Percentiles rank a stretch among this genome's conserved stretches.
Evolutionary conservation across 2,329 filamentous ascomycete genomes (phyloP).

Genomic region (Penicillium janthinellum): DNA sequence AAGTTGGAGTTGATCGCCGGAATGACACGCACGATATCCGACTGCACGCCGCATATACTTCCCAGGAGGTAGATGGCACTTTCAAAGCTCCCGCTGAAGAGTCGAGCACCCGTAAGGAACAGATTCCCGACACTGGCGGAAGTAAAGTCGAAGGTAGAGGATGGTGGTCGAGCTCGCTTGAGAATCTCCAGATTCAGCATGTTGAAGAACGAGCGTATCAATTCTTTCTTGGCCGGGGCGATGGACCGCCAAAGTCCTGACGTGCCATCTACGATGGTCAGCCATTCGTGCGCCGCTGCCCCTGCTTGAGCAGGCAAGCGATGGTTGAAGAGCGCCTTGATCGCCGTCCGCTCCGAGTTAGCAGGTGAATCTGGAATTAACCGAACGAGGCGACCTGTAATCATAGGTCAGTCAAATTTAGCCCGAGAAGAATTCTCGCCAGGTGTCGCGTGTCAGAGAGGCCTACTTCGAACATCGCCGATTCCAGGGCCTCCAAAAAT

Average conservation of each 20-base stretch:
- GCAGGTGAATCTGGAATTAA: constrained; percentile 72
- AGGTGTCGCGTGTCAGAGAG: not conserved
- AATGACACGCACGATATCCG: constrained; percentile 71
- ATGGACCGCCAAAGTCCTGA: constrained; percentile 74
- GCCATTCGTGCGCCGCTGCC: constrained; percentile 76
- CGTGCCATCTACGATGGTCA: constrained; percentile 81
- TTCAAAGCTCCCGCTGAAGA: constrained; percentile 92
- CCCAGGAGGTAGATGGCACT: constrained; percentile 87
- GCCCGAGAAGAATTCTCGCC: not conserved
- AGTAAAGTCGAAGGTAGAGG: constrained; percentile 75
- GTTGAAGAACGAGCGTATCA: constrained; percentile 76
- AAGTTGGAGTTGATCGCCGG: constrained; percentile 95
- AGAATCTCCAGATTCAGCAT: constrained; percentile 76
- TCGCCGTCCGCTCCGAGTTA: constrained; percentile 68
- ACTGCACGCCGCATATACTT: constrained; percentile 81
- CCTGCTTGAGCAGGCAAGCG: constrained; percentile 66
- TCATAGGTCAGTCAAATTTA: constrained; percentile 7
- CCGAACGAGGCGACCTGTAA: constrained; percentile 77
- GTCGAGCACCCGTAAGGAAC: constrained; percentile 78
- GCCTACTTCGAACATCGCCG: constrained; percentile 72
- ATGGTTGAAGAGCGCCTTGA: constrained; percentile 85
- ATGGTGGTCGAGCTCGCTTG: constrained; percentile 69
- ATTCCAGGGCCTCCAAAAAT: constrained; percentile 92
- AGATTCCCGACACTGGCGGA: constrained; percentile 76
- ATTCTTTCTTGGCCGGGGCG: constrained; percentile 70